Base-by-base conservation (phyloP, 306 rosid species). In the Quercus variabilis region DNA sequence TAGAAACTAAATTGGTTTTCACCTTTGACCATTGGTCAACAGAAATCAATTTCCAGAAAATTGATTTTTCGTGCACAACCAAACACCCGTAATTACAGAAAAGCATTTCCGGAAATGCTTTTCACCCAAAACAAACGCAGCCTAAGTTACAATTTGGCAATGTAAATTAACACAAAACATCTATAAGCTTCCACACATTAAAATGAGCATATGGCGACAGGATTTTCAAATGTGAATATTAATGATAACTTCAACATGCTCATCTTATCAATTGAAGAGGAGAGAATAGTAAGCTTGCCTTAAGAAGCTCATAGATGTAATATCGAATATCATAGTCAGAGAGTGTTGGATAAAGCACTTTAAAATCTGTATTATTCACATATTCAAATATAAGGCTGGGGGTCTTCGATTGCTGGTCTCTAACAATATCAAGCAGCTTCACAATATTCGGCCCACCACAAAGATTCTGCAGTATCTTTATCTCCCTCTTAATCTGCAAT, bases 371-470 rank as follows among this genome's bases (percentile, higher is more conserved):
- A 86, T 91, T 93, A 81, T 93, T 91, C 84, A 93, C 98, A 87
- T 88, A 76, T 87, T 93, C 98, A 78, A 93, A 93, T 71, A 93
- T 82, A 76, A 93, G 87, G 82, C 98, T 93, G 25, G 98, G 98
- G 52, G 98, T 93, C 93, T 93, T 93, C 4, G 98, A 93, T 76
- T 93, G 98, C 89, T 93, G 98, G 79, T 93, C 98, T 86, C 98
- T 86, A 80, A 93, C 98, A 38, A 93, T 93, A 85, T 93, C 98
- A 69, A 91, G 97, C 92, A 93, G 85, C 93, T 93, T 91, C 71
- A 93, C 91, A 70, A 93, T 81, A 88, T 93, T 93, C 2, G 98
- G 98, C 43, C 98, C 98, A 65, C 97, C 98, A 35, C 98, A 93
- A 57, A 93, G 97, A 88, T 93, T 93, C 89, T 93, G 98, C 74